phyloP scores from a whole-genome alignment of 805 yeast species.

The Cephaloascus albidus region DNA sequence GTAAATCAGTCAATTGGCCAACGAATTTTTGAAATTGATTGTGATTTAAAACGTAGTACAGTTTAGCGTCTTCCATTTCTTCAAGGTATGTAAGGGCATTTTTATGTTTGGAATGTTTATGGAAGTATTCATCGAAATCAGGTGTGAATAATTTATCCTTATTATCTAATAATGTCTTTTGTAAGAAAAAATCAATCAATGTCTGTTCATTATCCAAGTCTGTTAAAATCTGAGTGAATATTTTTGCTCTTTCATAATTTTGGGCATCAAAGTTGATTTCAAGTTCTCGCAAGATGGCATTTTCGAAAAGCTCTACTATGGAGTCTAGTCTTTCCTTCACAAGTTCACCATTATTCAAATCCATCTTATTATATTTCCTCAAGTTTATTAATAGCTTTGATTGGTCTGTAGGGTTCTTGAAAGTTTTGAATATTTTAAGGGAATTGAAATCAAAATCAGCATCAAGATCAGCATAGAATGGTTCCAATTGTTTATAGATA shows the following conservation, averaged over 20 bases:
- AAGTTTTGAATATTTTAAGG: constrained; percentile 35
- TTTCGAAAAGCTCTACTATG: constrained; percentile 59
- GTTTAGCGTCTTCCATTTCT: constrained; percentile 1
- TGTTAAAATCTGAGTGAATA: constrained; percentile 24
- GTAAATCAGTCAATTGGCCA: constrained; percentile 18
- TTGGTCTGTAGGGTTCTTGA: constrained; percentile 41
- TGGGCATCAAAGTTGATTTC: constrained; percentile 44
- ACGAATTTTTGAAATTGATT: constrained; percentile 8
- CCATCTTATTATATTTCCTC: constrained; percentile 25
- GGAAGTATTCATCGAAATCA: constrained; percentile 23
- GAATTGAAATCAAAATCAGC: constrained; percentile 28
- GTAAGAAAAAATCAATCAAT: constrained; percentile 31
- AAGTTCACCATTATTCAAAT: constrained; percentile 16
- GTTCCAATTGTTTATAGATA: constrained; percentile 27
- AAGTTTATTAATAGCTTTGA: constrained; percentile 34
- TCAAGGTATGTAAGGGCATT: constrained; percentile 7
- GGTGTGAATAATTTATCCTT: constrained; percentile 15
- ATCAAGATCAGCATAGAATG: constrained; percentile 37
- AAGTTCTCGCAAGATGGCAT: constrained; percentile 59
- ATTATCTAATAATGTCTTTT: constrained; percentile 29
- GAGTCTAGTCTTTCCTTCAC: constrained; percentile 38
- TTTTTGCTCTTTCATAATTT: constrained; percentile 28
- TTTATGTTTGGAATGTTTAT: constrained; percentile 7
- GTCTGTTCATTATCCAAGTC: constrained; percentile 30
- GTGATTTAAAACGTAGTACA: neutral